phyloP scores from a whole-genome alignment of 371 early-diverging fungal genomes.

The Saksenaea vasiformis region DNA sequence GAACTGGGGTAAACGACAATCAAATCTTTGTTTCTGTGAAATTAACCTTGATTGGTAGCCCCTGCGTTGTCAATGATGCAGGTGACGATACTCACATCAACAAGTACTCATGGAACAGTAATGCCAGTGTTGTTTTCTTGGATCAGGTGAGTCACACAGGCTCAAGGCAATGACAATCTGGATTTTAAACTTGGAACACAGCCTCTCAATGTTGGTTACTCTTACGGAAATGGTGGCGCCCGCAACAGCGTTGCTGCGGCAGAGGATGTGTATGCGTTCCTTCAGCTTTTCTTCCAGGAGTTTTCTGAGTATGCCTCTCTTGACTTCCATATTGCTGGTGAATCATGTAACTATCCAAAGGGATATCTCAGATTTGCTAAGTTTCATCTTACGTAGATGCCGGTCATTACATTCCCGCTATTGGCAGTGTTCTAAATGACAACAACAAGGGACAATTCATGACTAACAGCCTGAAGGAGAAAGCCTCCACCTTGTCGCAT shows the following conservation, averaged over 20 bases:
- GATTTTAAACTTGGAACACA: conserved; percentile 11
- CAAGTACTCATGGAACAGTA: conserved; percentile 70
- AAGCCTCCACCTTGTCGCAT: conserved; percentile 46
- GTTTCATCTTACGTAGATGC: conserved; percentile 37
- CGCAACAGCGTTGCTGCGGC: conserved; percentile 64
- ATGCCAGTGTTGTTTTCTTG: conserved; percentile 76
- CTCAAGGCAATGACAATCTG: neutral
- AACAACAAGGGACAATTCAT: conserved; percentile 57
- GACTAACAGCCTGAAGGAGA: conserved; percentile 31
- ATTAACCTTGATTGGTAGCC: conserved; percentile 27
- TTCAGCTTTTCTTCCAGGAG: conserved; percentile 64
- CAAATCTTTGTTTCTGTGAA: neutral
- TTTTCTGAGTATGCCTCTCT: conserved; percentile 57
- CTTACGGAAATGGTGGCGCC: conserved; percentile 61
- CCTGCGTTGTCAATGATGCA: conserved; percentile 67
- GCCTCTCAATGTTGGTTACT: conserved; percentile 78
- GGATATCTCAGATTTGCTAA: neutral
- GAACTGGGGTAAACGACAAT: conserved; percentile 61
- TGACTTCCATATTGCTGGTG: conserved; percentile 64
- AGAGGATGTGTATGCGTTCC: conserved; percentile 76
- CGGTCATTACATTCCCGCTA: conserved; percentile 84
- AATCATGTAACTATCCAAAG: conserved; percentile 40
- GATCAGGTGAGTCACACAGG: conserved; percentile 58
- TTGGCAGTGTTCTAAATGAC: conserved; percentile 70
- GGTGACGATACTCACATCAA: conserved; percentile 60